These are phyloP conservation scores for Ceratocystis ficicola DNA, from an alignment of 2,329 filamentous ascomycete genomes.

Conservation along the genomic window DNA sequence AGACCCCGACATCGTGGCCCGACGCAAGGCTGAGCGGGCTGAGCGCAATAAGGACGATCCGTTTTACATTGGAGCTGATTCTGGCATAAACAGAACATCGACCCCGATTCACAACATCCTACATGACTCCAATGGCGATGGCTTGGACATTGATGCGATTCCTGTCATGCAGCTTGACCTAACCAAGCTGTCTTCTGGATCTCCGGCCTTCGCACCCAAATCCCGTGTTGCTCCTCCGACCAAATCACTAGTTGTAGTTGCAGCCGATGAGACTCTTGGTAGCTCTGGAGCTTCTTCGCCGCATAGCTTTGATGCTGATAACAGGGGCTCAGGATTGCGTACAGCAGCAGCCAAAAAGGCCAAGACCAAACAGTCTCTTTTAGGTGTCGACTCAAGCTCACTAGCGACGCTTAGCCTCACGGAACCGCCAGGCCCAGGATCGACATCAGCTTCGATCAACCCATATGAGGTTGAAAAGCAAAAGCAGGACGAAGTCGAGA, in stretches of 20 bases:
- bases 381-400: conserved; percentile 79
- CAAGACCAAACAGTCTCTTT: conserved; percentile 44
- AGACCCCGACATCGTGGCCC: conserved; percentile 61
- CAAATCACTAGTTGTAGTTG: conserved; percentile 51
- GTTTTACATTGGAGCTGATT: conserved; percentile 64
- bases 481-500: conserved; percentile 71
- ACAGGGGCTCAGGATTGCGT: conserved; percentile 32
- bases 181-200: conserved; percentile 36
- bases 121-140: conserved; percentile 58
- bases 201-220: conserved; percentile 32
- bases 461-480: conserved; percentile 49
- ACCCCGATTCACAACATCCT: conserved; percentile 71
- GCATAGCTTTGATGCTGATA: conserved; percentile 43
- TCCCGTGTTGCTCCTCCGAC: conserved; percentile 28
- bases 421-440: conserved; percentile 22
- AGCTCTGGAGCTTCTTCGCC: conserved; percentile 38
- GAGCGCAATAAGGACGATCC: conserved; percentile 87
- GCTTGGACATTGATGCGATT: conserved; percentile 85
- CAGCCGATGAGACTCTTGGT: conserved; percentile 60
- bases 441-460: conserved; percentile 27
- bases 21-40: conserved; percentile 60
- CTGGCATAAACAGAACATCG: conserved; percentile 44
- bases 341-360: conserved; percentile 31
- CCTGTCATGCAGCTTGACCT: conserved; percentile 89
- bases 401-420: conserved; percentile 60